Conservation (phyloP, 2,329 filamentous ascomycete species). For the Sarocladium oryzae region DNA sequence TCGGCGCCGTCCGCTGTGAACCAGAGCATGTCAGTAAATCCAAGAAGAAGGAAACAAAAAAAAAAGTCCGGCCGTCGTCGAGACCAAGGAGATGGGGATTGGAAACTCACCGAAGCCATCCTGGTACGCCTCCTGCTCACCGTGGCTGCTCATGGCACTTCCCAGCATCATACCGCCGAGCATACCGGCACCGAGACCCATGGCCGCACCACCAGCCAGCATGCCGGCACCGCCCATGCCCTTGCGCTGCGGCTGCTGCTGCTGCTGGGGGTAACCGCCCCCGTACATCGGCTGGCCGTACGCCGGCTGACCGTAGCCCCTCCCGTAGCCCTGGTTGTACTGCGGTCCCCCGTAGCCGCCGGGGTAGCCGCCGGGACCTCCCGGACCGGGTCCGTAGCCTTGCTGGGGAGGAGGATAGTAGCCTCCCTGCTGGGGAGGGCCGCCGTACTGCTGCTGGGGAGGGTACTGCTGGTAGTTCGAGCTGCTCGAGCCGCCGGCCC, state of each 20-base stretch:
- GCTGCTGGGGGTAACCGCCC: slow-evolving; percentile 30
- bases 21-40: too few relatives aligned
- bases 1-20: slow-evolving; percentile 23
- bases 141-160: slow-evolving; percentile 54
- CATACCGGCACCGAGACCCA: slow-evolving; percentile 76
- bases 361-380: slow-evolving; percentile 19
- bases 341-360: slow-evolving; percentile 17
- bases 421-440: slow-evolving; percentile 18
- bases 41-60: too few relatives aligned
- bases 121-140: slow-evolving; percentile 50
- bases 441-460: slow-evolving; percentile 11
- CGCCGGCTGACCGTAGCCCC: slow-evolving; percentile 19
- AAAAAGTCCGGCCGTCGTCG: too few relatives aligned
- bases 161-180: slow-evolving; percentile 70
- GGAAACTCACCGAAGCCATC: slow-evolving; percentile 33
- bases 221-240: too few relatives aligned
- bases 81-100: neutral
- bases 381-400: slow-evolving; percentile 19
- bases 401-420: slow-evolving; percentile 18
- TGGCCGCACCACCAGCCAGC: slow-evolving; percentile 64
- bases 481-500: slow-evolving; percentile 16
- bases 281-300: slow-evolving; percentile 21
- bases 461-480: neutral
- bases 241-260: slow-evolving; percentile 29
- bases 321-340: slow-evolving; percentile 4